A percentile compares a stretch with the other conserved stretches of the same genome.
Conservation (phyloP, 257 asterid genomes). For the Nicotiana noctiflora region DNA sequence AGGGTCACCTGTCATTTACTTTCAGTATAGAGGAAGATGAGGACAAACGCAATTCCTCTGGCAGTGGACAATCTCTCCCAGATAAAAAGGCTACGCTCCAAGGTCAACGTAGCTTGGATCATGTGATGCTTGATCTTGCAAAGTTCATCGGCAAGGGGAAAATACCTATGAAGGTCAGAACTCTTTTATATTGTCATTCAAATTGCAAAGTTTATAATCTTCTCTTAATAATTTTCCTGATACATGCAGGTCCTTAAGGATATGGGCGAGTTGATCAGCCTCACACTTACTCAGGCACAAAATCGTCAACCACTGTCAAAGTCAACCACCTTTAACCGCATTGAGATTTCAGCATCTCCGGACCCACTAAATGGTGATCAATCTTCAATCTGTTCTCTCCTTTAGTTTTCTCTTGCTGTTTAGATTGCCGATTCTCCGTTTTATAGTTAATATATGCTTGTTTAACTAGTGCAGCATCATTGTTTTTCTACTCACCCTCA, state of each 20-base stretch:
- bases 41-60: slow-evolving; percentile 28
- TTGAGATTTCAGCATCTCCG: slow-evolving; percentile 51
- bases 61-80: slow-evolving; percentile 41
- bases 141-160: slow-evolving; percentile 79
- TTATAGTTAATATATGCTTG: neutral
- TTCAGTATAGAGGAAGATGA: slow-evolving; percentile 74
- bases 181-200: neutral
- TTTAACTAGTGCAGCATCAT: slow-evolving; percentile 2
- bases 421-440: neutral
- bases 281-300: slow-evolving; percentile 67
- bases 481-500: neutral
- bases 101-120: slow-evolving; percentile 52
- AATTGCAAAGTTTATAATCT: neutral
- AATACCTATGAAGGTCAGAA: slow-evolving; percentile 76
- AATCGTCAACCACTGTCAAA: slow-evolving; percentile 82
- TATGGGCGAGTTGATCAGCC: slow-evolving; percentile 64
- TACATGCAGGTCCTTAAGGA: slow-evolving; percentile 77
- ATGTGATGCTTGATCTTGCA: slow-evolving; percentile 75
- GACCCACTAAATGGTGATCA: slow-evolving; percentile 81
- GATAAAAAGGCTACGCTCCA: slow-evolving; percentile 58
- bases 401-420: neutral
- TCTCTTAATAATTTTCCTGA: neutral
- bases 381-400: slow-evolving; percentile 1
- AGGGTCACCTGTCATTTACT: slow-evolving; percentile 59
- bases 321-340: slow-evolving; percentile 81